Conservation (phyloP, 164 flowering plant genomes). For the Piper betle region DNA sequence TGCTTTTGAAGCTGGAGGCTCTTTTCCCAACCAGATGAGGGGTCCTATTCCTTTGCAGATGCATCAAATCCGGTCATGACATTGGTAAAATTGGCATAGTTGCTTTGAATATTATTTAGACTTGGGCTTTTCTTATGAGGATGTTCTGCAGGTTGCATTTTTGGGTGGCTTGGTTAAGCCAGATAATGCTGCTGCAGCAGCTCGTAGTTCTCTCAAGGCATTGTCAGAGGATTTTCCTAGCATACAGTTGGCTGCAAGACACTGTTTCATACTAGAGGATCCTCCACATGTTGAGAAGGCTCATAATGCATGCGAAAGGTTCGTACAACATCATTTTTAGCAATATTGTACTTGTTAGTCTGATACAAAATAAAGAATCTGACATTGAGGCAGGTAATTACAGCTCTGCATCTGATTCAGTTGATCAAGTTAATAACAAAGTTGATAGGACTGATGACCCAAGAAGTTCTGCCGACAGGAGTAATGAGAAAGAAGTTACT, state of each 20-base stretch:
- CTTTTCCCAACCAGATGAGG: constrained; percentile 30
- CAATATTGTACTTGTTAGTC: neutral
- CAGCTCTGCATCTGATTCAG: neutral
- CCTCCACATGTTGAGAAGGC: constrained; percentile 49
- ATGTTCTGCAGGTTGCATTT: constrained; percentile 54
- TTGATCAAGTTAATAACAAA: neutral
- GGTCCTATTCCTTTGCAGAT: constrained; percentile 55
- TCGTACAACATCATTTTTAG: neutral
- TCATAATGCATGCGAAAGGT: constrained; percentile 43
- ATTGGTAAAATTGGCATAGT: constrained; percentile 41
- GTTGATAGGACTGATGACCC: constrained; percentile 15
- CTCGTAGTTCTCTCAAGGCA: constrained; percentile 52
- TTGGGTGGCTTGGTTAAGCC: constrained; percentile 54
- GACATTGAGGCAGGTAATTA: constrained; percentile 12
- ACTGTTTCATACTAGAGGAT: constrained; percentile 80
- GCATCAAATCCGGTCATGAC: constrained; percentile 97
- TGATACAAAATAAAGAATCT: constrained; percentile 26
- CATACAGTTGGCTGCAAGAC: constrained; percentile 60
- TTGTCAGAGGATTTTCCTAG: constrained; percentile 42
- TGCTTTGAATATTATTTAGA: neutral
- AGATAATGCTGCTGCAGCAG: constrained; percentile 51
- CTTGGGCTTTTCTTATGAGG: neutral
- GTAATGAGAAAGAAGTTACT: constrained; percentile 16
- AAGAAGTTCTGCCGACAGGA: constrained; percentile 12
- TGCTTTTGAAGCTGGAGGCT: constrained; percentile 82